phyloP scores from a whole-genome alignment of 2,329 filamentous ascomycete species.

The Talaromyces sp. region DNA sequence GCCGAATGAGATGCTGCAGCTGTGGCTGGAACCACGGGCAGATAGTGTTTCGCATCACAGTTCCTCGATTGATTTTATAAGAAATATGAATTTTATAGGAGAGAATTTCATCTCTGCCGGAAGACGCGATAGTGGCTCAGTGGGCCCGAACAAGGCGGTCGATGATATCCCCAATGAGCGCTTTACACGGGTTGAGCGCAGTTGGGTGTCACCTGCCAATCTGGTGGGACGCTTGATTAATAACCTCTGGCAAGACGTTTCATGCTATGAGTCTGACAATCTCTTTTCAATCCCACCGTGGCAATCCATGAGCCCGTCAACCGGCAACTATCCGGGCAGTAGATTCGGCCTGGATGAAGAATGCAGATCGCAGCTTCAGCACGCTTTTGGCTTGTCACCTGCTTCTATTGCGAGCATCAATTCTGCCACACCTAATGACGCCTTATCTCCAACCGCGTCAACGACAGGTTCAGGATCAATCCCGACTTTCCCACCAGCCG shows the following conservation, averaged over 20 bases:
- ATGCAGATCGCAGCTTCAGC: constrained; percentile 42
- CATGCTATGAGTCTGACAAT: constrained; percentile 39
- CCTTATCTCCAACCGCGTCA: constrained; percentile 25
- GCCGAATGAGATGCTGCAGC: constrained; percentile 36
- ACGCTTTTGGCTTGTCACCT: constrained; percentile 34
- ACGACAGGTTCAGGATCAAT: constrained; percentile 27
- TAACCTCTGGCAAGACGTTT: constrained; percentile 43
- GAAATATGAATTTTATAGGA: constrained; percentile 27
- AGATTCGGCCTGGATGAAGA: constrained; percentile 43
- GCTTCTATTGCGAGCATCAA: background rate
- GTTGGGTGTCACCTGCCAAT: constrained; percentile 42
- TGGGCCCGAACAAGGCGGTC: constrained; percentile 26
- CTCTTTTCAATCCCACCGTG: constrained; percentile 35
- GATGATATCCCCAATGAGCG: constrained; percentile 41
- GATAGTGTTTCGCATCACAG: constrained; percentile 31
- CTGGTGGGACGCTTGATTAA: constrained; percentile 43
- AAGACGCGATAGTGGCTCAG: constrained; percentile 26
- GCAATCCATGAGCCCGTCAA: constrained; percentile 25
- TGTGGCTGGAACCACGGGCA: constrained; percentile 38
- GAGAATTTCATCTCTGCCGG: constrained; percentile 28
- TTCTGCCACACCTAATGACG: constrained; percentile 4
- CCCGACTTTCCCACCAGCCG: constrained; percentile 49
- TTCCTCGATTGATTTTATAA: constrained; percentile 32
- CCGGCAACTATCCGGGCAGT: constrained; percentile 32
- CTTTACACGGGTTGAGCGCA: constrained; percentile 44